Conservation (phyloP, 441 rosid species). For the Rhodomyrtus psidioides region DNA sequence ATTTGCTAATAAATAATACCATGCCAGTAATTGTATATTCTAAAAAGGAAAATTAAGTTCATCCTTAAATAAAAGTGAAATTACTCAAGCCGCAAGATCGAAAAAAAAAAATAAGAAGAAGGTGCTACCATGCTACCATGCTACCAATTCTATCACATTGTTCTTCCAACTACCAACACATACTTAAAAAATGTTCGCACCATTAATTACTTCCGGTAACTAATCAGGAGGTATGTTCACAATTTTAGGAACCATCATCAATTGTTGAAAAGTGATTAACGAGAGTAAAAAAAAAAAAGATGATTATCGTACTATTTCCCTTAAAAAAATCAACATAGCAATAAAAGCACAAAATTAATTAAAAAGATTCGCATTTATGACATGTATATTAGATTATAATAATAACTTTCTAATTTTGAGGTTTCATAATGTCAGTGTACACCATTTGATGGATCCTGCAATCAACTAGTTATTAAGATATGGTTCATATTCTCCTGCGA, state of each 20-base stretch:
- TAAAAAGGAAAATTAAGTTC: neutral
- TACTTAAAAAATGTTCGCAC: neutral
- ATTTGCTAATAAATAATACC: neutral
- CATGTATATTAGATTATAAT: neutral
- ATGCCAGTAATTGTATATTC: neutral
- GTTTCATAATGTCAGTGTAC: neutral
- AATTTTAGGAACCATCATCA: neutral
- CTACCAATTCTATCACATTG: neutral
- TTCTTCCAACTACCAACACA: neutral
- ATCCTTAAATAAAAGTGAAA: neutral
- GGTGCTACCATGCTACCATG: too few relatives aligned
- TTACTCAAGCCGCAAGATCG: neutral
- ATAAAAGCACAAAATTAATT: neutral
- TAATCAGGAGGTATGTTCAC: neutral
- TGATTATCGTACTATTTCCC: neutral
- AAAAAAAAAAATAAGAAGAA: neutral
- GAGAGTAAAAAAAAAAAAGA: neutral
- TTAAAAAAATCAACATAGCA: neutral
- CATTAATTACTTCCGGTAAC: neutral
- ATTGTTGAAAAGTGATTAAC: neutral
- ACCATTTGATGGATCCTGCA: neutral
- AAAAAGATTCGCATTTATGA: neutral
- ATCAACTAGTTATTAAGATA: neutral
- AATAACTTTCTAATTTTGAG: neutral
- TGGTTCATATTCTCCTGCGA: too few relatives aligned